These are phyloP conservation scores for Aspergillus sclerotialis DNA, from an alignment of 2,329 filamentous ascomycete species.

Conservation along the genomic window DNA sequence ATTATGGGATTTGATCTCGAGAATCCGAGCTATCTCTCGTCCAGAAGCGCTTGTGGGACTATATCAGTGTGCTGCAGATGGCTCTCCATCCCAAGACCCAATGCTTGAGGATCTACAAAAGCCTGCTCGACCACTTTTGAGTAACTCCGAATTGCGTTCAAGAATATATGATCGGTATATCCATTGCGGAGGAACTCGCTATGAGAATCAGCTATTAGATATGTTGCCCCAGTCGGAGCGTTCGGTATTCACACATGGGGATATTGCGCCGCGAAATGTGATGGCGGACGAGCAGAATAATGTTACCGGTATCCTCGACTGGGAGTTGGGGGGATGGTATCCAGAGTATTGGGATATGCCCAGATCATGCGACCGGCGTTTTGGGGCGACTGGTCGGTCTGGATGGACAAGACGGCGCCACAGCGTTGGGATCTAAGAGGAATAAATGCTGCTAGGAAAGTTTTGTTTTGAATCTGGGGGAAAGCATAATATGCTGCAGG, in stretches of 20 bases:
- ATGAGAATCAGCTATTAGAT: constrained; percentile 12
- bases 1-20: constrained; percentile 14
- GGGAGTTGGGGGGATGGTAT: constrained; percentile 36
- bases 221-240: constrained; percentile 18
- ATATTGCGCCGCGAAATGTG: constrained; percentile 28
- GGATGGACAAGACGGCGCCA: constrained; percentile 22
- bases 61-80: constrained; percentile 17
- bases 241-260: constrained; percentile 26
- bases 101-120: constrained; percentile 16
- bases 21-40: constrained; percentile 11
- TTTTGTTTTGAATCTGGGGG: too few species aligned
- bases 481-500: too few species aligned
- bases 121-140: constrained; percentile 12
- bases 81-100: constrained; percentile 13
- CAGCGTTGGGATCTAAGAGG: constrained; percentile 20
- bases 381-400: constrained; percentile 17
- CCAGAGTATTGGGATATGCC: constrained; percentile 38
- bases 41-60: constrained; percentile 9
- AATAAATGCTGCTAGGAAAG: constrained; percentile 16
- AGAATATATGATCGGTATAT: constrained; percentile 20
- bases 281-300: constrained; percentile 17
- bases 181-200: constrained; percentile 13
- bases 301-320: constrained; percentile 33
- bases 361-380: constrained; percentile 22
- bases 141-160: constrained; percentile 12